A percentile compares a stretch with the other conserved stretches of the same genome.
phyloP scores from a whole-genome alignment of 306 rosid genomes.

The Calophaca sinica region DNA sequence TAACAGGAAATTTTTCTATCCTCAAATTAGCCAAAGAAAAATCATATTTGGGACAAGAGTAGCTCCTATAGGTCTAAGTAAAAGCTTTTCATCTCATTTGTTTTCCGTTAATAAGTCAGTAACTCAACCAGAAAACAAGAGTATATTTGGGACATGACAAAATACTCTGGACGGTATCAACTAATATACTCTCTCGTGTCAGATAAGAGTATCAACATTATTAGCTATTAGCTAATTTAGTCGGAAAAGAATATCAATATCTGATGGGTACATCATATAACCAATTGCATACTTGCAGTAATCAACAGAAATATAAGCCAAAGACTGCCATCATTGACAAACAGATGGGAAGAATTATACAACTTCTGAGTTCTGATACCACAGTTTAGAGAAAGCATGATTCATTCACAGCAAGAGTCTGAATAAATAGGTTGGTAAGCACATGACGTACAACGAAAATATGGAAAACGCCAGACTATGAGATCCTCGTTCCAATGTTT shows the following conservation, averaged over 20 bases:
- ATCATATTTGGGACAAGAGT: too few relatives aligned
- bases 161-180: too few relatives aligned
- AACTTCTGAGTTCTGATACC: slow-evolving; percentile 13
- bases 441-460: slow-evolving; percentile 76
- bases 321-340: neutral
- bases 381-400: slow-evolving; percentile 13
- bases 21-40: too few relatives aligned
- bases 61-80: too few relatives aligned
- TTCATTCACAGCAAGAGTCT: slow-evolving; percentile 8
- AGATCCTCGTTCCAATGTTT: slow-evolving; percentile 75
- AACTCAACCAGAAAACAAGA: too few relatives aligned
- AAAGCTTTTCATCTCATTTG: too few relatives aligned
- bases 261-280: neutral
- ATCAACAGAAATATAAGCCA: slow-evolving; percentile 11
- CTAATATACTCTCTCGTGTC: too few relatives aligned
- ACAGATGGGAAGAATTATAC: neutral
- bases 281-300: neutral
- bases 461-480: slow-evolving; percentile 84
- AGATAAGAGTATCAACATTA: too few relatives aligned
- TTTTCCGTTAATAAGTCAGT: too few relatives aligned
- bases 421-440: slow-evolving; percentile 3
- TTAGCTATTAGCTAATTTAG: neutral
- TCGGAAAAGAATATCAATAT: neutral
- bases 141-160: too few relatives aligned
- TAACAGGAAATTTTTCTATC: too few relatives aligned